Percentiles rank a stretch among this genome's conserved stretches.
Evolutionary conservation across 2,329 filamentous ascomycete species (phyloP).

Genomic region (Hypoxylon sp.): DNA sequence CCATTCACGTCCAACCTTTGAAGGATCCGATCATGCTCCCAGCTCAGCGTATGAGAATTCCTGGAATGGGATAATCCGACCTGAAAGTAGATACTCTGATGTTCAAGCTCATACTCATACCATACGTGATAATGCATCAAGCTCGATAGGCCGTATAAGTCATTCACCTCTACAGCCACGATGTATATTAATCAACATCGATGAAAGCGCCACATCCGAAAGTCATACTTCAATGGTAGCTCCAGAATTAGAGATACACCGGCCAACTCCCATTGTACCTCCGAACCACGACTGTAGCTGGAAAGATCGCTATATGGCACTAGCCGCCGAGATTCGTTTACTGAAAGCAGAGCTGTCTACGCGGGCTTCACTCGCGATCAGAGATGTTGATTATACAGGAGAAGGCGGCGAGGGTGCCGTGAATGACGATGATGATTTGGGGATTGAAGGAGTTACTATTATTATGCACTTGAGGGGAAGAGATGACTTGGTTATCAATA

Average conservation of each 20-base stretch:
- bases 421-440: conserved; percentile 57
- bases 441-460: conserved; percentile 66
- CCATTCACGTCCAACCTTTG: conserved; percentile 13
- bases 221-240: conserved; percentile 11
- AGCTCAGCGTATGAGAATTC: neutral
- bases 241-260: conserved; percentile 52
- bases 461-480: conserved; percentile 65
- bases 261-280: conserved; percentile 56
- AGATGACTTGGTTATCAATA: conserved; percentile 68
- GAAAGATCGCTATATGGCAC: conserved; percentile 60
- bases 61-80: neutral
- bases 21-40: conserved; percentile 1
- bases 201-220: conserved; percentile 10
- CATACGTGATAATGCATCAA: conserved; percentile 5
- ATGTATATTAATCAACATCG: conserved; percentile 18
- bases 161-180: conserved; percentile 39
- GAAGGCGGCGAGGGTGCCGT: conserved; percentile 40
- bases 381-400: conserved; percentile 42
- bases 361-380: conserved; percentile 35
- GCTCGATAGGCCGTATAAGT: conserved; percentile 15
- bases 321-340: conserved; percentile 60
- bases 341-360: conserved; percentile 59
- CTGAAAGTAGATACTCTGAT: conserved; percentile 9
- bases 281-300: conserved; percentile 61
- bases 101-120: neutral